Percentiles rank a stretch among this genome's conserved stretches.
Evolutionary conservation across 1,284 basidiomycete genomes (phyloP).

Genomic region (Chalciporus piperatoides): DNA sequence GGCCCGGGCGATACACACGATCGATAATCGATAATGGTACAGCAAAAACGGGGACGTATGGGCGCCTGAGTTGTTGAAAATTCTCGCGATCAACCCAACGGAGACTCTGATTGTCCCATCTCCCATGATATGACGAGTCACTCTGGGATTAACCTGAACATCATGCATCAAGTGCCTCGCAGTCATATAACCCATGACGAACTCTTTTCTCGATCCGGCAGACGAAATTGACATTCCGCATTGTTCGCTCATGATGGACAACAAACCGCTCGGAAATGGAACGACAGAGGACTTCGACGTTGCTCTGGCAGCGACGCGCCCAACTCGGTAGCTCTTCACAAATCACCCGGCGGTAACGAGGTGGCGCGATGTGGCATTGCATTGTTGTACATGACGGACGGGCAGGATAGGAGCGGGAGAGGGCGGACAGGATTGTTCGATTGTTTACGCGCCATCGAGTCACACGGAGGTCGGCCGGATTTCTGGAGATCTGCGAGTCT

Average conservation of each 20-base stretch:
- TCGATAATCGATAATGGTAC: background rate
- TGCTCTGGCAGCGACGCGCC: background rate
- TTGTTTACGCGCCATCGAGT: background rate
- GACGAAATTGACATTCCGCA: constrained; percentile 18
- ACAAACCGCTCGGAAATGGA: background rate
- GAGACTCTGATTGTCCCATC: too few relatives aligned
- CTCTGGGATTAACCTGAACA: background rate
- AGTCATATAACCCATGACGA: background rate
- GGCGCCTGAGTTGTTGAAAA: background rate
- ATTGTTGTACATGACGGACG: background rate
- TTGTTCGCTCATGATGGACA: constrained; percentile 19
- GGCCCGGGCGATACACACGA: background rate
- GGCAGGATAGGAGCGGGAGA: background rate
- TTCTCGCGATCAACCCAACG: background rate
- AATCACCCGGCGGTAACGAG: background rate
- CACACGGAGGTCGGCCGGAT: background rate
- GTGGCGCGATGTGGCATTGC: constrained; percentile 1
- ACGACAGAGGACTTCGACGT: background rate
- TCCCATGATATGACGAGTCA: background rate
- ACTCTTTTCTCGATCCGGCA: background rate
- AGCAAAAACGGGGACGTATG: background rate
- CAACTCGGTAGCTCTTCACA: constrained; percentile 1
- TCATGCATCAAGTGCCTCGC: background rate
- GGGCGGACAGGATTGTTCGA: background rate
- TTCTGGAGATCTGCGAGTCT: too few relatives aligned